Conservation (phyloP, 306 rosid species). For the Fagus crenata region DNA sequence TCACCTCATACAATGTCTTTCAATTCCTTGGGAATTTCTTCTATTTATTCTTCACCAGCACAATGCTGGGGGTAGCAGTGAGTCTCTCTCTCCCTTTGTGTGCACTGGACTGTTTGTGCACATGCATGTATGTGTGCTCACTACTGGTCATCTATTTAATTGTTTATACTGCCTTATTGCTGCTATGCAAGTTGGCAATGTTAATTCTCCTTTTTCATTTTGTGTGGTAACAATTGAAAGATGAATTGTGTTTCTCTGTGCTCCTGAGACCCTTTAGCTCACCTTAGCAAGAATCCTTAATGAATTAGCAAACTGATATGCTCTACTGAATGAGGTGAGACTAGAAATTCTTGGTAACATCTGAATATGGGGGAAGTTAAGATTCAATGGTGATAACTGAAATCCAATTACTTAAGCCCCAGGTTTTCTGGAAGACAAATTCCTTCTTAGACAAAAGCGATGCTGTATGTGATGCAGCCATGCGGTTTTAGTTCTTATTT, state of each 20-base stretch:
- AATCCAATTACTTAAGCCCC: neutral
- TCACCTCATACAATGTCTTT: slow-evolving; percentile 40
- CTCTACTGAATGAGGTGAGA: neutral
- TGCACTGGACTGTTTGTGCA: neutral
- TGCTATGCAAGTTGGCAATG: neutral
- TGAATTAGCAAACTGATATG: neutral
- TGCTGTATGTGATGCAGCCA: neutral
- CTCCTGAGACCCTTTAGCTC: neutral
- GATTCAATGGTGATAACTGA: neutral
- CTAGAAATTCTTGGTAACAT: neutral
- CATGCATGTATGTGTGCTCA: neutral
- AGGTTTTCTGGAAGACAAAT: neutral
- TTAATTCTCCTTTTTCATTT: neutral
- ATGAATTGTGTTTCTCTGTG: neutral
- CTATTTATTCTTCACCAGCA: slow-evolving; percentile 53
- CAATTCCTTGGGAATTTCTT: slow-evolving; percentile 41
- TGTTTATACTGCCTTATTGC: neutral
- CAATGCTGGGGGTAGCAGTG: slow-evolving; percentile 57
- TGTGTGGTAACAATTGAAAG: neutral
- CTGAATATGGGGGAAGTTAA: neutral
- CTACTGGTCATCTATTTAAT: neutral
- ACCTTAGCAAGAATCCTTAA: neutral
- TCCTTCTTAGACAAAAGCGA: neutral
- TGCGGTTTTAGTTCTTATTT: too few relatives aligned
- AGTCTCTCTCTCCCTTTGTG: slow-evolving; percentile 27